These are phyloP conservation scores for Hymenoscyphus fructigenus DNA, from an alignment of 2,329 filamentous ascomycete genomes.

Conservation along the genomic window DNA sequence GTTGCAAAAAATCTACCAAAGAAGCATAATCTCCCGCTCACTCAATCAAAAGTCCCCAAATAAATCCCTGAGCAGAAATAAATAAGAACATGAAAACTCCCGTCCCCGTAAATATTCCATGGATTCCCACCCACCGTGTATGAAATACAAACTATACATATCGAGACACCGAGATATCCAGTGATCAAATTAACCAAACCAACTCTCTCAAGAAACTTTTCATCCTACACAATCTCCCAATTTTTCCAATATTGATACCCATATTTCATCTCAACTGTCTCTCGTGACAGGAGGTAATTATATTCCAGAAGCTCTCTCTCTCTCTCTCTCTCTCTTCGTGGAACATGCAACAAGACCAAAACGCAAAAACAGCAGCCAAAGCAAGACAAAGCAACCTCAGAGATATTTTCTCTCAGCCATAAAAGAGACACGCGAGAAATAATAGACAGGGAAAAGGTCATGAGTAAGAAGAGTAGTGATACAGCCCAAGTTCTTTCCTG, in stretches of 20 bases:
- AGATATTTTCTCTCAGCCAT: neutral
- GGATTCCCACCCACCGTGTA: too few species aligned
- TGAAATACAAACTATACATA: conserved; percentile 5
- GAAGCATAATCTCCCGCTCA: too few species aligned
- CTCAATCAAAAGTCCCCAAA: neutral
- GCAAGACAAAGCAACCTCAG: neutral
- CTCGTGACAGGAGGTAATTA: conserved; percentile 7
- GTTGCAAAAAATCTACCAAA: too few species aligned
- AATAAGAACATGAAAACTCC: neutral
- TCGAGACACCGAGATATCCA: neutral
- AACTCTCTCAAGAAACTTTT: neutral
- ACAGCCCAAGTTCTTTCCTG: conserved; percentile 18
- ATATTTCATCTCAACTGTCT: neutral
- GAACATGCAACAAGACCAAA: neutral
- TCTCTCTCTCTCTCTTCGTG: neutral
- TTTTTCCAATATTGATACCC: neutral
- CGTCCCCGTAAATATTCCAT: too few species aligned
- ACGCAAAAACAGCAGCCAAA: neutral
- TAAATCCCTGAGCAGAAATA: neutral
- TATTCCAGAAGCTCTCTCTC: neutral
- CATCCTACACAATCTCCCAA: conserved; percentile 9
- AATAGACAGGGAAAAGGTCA: neutral
- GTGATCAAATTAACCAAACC: neutral
- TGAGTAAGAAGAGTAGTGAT: conserved; percentile 28
- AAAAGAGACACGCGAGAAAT: neutral